Base-by-base conservation (phyloP, 108 stramenopile genomes). In the Fistulifera pelliculosa region DNA sequence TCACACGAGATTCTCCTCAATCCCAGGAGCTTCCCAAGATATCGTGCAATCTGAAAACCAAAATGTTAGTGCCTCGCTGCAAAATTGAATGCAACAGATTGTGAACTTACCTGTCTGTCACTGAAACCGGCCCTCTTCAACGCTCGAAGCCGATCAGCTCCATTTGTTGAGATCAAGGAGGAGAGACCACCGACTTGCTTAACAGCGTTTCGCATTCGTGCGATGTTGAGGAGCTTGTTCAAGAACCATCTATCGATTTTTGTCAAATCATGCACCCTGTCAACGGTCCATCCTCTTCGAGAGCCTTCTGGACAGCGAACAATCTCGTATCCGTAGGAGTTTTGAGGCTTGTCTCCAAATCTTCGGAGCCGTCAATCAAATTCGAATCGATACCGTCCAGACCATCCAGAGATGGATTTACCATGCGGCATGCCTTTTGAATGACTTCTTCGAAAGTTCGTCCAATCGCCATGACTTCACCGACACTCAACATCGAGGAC, bases 341-440 rank as follows among this genome's bases (percentile, higher is more conserved):
- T 15, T 75, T 69, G 40, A 94, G 74, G 42, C 78, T 72, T 31
- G 85, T 74, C 51, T 90, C 80, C 39, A 85, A 55, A 40, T 80
- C 68, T 19, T 50, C 72, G 24, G 65, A 94, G 41, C 95, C 95
- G 49, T 77, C 38, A 38, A 83, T 68, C 22, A 80, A 53, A 24
- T 68, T 74, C 8, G 85, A 81, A 42, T 79, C 80, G 13, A 80
- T 58, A 18, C 83, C 87, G 52, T 99, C 95, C 38, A 98, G 62
- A 18, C 99, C 99, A 44, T 81, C 78, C 47, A 94, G 74, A 18
- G 76, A 76, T 13, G 97, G 96, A 53, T 95, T 89, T 7, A 99
- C 98, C 99, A 99, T 99, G 52, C 99, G 82, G 50, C 96, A 90
- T 15, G 99, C 99, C 76, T 99, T 99, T 62, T 99, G 99, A 41